Evolutionary conservation across 106 monocot genomes (phyloP).

Genomic region (Dioscorea alata): DNA sequence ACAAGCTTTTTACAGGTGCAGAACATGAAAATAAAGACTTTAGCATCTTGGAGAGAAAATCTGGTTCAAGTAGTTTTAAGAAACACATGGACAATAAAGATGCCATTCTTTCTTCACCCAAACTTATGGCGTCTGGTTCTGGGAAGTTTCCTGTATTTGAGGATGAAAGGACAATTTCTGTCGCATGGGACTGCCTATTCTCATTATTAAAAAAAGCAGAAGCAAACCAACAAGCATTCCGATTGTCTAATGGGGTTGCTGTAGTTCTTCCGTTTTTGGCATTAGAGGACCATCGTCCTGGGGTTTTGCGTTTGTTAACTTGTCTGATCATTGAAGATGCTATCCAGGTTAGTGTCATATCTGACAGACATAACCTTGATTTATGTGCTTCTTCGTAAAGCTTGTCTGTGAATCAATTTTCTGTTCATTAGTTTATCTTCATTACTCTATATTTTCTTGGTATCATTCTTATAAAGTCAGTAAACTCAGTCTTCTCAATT

Average conservation of each 20-base stretch:
- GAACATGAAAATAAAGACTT: conserved; percentile 49
- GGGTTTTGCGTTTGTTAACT: conserved; percentile 70
- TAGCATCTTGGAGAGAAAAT: conserved; percentile 30
- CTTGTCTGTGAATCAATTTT: too few species aligned
- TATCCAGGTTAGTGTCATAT: conserved; percentile 52
- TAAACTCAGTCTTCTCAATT: too few species aligned
- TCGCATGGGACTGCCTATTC: conserved; percentile 93
- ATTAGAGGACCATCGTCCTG: conserved; percentile 78
- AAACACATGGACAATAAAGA: conserved; percentile 75
- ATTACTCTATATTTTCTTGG: neutral
- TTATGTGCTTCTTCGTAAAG: too few species aligned
- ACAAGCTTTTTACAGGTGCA: conserved; percentile 61
- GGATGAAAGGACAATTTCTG: conserved; percentile 61
- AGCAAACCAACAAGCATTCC: conserved; percentile 76
- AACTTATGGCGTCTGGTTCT: conserved; percentile 38
- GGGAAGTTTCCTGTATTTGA: conserved; percentile 75
- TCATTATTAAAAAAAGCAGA: conserved; percentile 87
- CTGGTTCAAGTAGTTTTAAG: conserved; percentile 51
- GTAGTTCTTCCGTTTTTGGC: conserved; percentile 74
- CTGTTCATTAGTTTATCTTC: too few species aligned
- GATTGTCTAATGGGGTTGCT: conserved; percentile 68
- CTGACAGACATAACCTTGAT: too few species aligned
- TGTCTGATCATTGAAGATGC: conserved; percentile 89
- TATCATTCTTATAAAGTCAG: neutral
- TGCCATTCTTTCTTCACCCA: conserved; percentile 87